Conservation (phyloP, 176 grass and related monocot species). For the Cocos nucifera region DNA sequence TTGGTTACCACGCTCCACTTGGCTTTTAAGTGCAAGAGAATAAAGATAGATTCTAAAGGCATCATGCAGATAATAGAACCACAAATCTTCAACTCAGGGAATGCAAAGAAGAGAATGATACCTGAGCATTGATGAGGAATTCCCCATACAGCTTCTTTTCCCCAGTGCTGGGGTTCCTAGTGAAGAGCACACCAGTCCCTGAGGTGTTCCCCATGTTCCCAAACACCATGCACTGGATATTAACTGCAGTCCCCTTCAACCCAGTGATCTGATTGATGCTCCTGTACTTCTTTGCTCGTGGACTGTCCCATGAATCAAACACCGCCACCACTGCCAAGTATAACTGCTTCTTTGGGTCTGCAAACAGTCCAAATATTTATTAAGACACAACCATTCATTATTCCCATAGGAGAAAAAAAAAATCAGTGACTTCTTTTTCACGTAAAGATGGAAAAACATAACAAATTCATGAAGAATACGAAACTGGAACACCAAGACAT, state of each 20-base stretch:
- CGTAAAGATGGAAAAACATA: no score
- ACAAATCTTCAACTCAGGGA: background rate
- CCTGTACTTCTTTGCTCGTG: slow-evolving; percentile 80
- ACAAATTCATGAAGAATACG: no score
- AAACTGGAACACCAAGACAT: no score
- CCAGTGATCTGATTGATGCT: slow-evolving; percentile 88
- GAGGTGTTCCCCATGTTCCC: slow-evolving; percentile 97
- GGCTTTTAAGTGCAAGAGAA: no score
- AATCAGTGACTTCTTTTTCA: no score
- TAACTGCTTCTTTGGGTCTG: slow-evolving; percentile 77
- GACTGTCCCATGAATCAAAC: slow-evolving; percentile 93
- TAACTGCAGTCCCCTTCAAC: slow-evolving; percentile 77
- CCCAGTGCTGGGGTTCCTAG: slow-evolving; percentile 84
- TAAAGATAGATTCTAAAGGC: no score
- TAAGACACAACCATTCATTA: no score
- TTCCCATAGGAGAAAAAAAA: no score
- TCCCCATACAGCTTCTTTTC: slow-evolving; percentile 98
- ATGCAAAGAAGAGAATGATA: background rate
- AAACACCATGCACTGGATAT: slow-evolving; percentile 96
- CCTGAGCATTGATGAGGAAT: slow-evolving; percentile 91
- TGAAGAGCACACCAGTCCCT: slow-evolving; percentile 95
- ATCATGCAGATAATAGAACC: no score
- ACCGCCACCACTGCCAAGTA: slow-evolving; percentile 62
- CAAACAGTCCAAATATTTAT: background rate
- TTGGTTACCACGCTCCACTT: no score